Evolutionary conservation across 208 protist species (phyloP), one percentile per base, ranked within the genome.

Genomic region (Crithidia fasciculata): DNA sequence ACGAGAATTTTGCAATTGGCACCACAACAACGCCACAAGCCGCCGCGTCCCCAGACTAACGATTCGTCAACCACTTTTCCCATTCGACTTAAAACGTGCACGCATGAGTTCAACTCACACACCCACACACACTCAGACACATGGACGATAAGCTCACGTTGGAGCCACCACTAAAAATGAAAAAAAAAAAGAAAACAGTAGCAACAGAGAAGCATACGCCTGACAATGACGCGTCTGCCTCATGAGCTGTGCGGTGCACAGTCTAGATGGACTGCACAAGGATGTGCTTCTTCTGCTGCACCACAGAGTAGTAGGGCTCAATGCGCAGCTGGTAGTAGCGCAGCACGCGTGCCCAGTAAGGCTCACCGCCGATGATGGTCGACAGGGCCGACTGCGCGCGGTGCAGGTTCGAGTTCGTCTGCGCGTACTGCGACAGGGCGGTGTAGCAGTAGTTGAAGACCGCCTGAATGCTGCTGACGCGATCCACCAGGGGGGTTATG

Each of bases 381-480:
- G 83, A 87, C 12, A 87, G 74, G 15, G 69, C 71, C 7, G 83
- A 87, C 67, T 87, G 83, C 18, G 78, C 82, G n/a, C 82, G 77
- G 40, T 71, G 73, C 43, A 81, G 67, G 18, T 41, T 67, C 37
- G 72, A 60, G 16, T 49, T 71, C 4, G 82, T 69, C 53, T 87
- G 78, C 19, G 52, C 39, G 43, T 78, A 87, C 55, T 84, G 78
- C 16, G 73, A 82, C 13, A 87, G 58, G 8, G 76, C 83, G 8
- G 74, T 80, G 60, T 84, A 84, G 53, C 78, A 87, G 64, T 87
- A 87, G 45, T 84, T 84, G 54, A 87, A 87, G 15, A 87, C 75
- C 5, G 79, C 79, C 62, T 87, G 83, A 15, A 87, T 61, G 49
- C 78, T 76, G 15, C 69, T 59, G 19, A 72, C 71, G 18, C 77